phyloP scores from a whole-genome alignment of 2,329 filamentous ascomycete species.

The Exophiala sp. region DNA sequence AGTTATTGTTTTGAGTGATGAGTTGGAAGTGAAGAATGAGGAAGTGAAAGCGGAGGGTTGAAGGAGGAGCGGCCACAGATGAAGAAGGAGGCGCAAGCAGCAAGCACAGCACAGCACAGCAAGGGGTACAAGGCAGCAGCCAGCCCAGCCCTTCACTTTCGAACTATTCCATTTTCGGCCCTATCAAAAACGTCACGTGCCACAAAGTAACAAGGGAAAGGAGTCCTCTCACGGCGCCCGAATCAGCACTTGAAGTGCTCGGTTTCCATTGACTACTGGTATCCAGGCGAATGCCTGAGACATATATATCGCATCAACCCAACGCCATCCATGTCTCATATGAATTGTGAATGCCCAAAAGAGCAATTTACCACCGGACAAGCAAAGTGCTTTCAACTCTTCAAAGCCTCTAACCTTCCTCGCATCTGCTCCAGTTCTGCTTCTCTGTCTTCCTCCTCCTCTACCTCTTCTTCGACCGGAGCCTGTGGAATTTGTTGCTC shows the following conservation, averaged over 20 bases:
- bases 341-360: neutral
- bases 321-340: constrained; percentile 12
- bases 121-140: constrained; percentile 1
- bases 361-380: neutral
- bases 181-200: neutral
- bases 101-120: neutral
- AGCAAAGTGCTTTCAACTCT: constrained; percentile 61
- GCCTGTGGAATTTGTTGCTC: constrained; percentile 25
- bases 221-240: too few relatives aligned
- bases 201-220: too few relatives aligned
- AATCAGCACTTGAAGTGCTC: too few relatives aligned
- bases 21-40: constrained; percentile 9
- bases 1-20: constrained; percentile 16
- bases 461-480: constrained; percentile 56
- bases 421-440: constrained; percentile 93
- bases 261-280: neutral
- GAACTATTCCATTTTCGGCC: neutral
- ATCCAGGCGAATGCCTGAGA: neutral
- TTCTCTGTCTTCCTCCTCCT: constrained; percentile 69
- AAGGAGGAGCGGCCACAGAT: neutral
- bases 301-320: neutral
- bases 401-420: constrained; percentile 81
- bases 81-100: neutral
- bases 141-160: neutral
- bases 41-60: constrained; percentile 3